These are phyloP conservation scores for Pseudogymnoascus sp. DNA, from an alignment of 2,329 filamentous ascomycete species.

Conservation along the genomic window DNA sequence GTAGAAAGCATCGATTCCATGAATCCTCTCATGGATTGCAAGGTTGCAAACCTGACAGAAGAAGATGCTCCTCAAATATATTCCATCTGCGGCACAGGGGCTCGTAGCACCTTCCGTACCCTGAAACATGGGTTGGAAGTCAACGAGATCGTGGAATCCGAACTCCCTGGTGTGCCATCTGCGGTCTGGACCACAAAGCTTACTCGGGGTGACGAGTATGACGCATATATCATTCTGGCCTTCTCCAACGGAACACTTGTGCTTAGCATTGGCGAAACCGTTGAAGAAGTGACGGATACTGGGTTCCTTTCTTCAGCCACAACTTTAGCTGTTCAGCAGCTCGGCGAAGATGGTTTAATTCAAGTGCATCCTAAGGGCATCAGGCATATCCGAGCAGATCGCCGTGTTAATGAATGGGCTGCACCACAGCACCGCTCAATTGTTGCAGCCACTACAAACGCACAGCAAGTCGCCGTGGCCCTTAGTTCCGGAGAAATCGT, in stretches of 20 bases:
- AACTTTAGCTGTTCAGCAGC: slow-evolving; percentile 85
- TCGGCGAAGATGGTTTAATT: slow-evolving; percentile 85
- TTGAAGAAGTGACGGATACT: slow-evolving; percentile 90
- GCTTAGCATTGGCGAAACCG: slow-evolving; percentile 90
- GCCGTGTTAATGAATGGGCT: slow-evolving; percentile 84
- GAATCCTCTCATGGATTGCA: slow-evolving; percentile 86
- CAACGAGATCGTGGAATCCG: slow-evolving; percentile 90
- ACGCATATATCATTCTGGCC: slow-evolving; percentile 92
- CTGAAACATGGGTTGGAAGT: slow-evolving; percentile 90
- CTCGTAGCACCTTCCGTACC: slow-evolving; percentile 81
- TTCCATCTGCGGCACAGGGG: slow-evolving; percentile 79
- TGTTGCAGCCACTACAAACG: slow-evolving; percentile 87
- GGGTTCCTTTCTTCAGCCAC: slow-evolving; percentile 84
- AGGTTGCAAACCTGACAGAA: slow-evolving; percentile 80
- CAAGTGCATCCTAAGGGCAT: slow-evolving; percentile 97
- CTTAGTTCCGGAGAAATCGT: slow-evolving; percentile 94
- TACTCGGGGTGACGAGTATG: slow-evolving; percentile 70
- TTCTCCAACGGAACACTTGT: slow-evolving; percentile 87
- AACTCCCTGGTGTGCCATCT: slow-evolving; percentile 78
- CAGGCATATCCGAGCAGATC: slow-evolving; percentile 71
- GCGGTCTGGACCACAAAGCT: slow-evolving; percentile 95
- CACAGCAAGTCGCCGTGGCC: slow-evolving; percentile 85
- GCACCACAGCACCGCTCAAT: slow-evolving; percentile 91
- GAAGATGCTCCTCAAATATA: slow-evolving; percentile 98
- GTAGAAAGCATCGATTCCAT: slow-evolving; percentile 81